Evolutionary conservation across 352 stramenopile genomes (phyloP).

Genomic region (Pythium pyrilobum): DNA sequence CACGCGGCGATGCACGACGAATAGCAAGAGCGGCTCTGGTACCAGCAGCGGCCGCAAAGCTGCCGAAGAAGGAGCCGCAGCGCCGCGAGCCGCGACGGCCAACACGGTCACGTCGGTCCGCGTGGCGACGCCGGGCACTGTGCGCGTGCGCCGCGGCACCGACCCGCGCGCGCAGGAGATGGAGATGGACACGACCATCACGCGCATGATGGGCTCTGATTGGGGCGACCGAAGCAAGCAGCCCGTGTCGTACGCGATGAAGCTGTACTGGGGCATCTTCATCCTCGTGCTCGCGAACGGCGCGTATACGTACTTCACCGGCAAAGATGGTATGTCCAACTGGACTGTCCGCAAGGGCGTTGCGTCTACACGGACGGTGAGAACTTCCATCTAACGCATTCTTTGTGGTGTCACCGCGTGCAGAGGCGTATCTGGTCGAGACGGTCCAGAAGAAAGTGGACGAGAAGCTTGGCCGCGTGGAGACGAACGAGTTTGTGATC

Average conservation of each 20-base stretch:
- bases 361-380: no score
- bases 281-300: conserved; percentile 29
- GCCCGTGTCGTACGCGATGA: conserved; percentile 29
- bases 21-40: background rate
- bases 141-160: conserved; percentile 17
- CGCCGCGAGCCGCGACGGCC: background rate
- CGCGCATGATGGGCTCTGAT: conserved; percentile 31
- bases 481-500: conserved; percentile 25
- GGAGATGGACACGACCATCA: conserved; percentile 24
- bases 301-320: conserved; percentile 23
- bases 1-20: background rate
- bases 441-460: conserved; percentile 26
- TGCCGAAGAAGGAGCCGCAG: background rate
- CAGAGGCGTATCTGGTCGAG: conserved; percentile 20
- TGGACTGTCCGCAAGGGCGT: no score
- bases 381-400: no score
- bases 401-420: background rate
- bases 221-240: conserved; percentile 37
- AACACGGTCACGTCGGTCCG: conserved; percentile 11
- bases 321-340: conserved; percentile 23
- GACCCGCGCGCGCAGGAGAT: conserved; percentile 15
- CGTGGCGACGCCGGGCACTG: conserved; percentile 9
- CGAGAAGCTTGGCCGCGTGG: conserved; percentile 17
- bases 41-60: background rate
- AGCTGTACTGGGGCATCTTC: conserved; percentile 40